Evolutionary conservation across 2,329 filamentous ascomycete species (phyloP).

Genomic region (Orbilia javanica): DNA sequence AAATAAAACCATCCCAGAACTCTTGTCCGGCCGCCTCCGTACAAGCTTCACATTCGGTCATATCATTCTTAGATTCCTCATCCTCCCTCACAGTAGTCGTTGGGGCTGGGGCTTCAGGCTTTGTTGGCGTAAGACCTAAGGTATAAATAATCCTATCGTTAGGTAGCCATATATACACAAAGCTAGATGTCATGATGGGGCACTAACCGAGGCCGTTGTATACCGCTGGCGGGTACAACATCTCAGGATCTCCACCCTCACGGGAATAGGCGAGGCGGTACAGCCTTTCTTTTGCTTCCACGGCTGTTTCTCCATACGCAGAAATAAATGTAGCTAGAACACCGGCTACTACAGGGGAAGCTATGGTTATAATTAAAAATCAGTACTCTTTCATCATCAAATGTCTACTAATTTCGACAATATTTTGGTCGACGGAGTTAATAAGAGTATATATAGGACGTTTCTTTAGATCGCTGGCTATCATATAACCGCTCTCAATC

Average conservation of each 20-base stretch:
- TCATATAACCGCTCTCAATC: neutral
- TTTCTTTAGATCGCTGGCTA: too few relatives aligned
- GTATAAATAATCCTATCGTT: too few relatives aligned
- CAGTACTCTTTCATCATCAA: too few relatives aligned
- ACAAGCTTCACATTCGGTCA: neutral
- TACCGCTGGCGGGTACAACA: neutral
- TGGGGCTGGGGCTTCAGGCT: neutral
- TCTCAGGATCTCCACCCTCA: too few relatives aligned
- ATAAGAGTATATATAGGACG: too few relatives aligned
- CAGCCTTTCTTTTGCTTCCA: conserved; percentile 5
- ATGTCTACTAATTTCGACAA: too few relatives aligned
- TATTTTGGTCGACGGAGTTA: too few relatives aligned
- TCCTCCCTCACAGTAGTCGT: too few relatives aligned
- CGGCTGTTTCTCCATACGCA: neutral
- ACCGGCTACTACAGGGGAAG: neutral
- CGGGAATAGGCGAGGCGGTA: conserved; percentile 20
- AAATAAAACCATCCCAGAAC: neutral
- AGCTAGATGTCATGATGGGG: too few relatives aligned
- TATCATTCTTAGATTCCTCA: neutral
- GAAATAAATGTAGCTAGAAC: conserved; percentile 21
- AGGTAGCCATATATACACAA: too few relatives aligned
- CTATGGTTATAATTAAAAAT: neutral
- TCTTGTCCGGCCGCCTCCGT: neutral
- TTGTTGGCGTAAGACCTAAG: neutral
- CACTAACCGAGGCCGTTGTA: neutral